Conservation (phyloP, 176 grass and related monocot species). For the Alloteropsis semialata region DNA sequence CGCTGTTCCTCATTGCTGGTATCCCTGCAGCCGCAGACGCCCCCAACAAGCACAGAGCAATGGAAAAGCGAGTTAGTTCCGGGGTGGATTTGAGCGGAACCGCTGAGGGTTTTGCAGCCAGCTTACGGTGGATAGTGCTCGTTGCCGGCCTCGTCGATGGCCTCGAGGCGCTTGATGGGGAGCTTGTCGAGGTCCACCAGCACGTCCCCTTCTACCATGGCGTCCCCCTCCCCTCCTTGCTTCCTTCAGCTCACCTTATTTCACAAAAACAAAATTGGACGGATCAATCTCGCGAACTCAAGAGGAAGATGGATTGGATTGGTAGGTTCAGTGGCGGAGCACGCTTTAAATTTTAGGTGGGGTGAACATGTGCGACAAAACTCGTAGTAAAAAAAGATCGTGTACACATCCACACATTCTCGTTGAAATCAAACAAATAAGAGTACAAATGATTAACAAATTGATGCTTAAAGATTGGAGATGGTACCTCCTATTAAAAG, state of each 20-base stretch:
- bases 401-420: too few relatives aligned
- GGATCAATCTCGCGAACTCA: neutral
- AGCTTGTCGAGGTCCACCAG: slow-evolving; percentile 86
- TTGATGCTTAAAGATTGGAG: too few relatives aligned
- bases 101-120: neutral
- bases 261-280: neutral
- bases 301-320: too few relatives aligned
- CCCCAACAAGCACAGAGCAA: neutral
- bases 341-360: too few relatives aligned
- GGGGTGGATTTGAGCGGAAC: neutral
- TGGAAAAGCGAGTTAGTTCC: neutral
- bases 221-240: neutral
- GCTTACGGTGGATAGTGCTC: slow-evolving; percentile 88
- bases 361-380: too few relatives aligned
- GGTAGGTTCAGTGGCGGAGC: too few relatives aligned
- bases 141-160: slow-evolving; percentile 84
- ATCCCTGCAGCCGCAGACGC: slow-evolving; percentile 37
- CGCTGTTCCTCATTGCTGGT: slow-evolving; percentile 77
- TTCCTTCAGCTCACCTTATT: neutral
- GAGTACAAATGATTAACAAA: too few relatives aligned
- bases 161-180: slow-evolving; percentile 83
- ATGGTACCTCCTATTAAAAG: too few relatives aligned
- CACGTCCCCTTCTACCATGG: slow-evolving; percentile 44
- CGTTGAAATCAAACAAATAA: too few relatives aligned
- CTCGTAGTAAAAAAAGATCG: too few relatives aligned